phyloP scores from a whole-genome alignment of 192 early-diverging fungal genomes.

The Glomus cerebriforme region DNA sequence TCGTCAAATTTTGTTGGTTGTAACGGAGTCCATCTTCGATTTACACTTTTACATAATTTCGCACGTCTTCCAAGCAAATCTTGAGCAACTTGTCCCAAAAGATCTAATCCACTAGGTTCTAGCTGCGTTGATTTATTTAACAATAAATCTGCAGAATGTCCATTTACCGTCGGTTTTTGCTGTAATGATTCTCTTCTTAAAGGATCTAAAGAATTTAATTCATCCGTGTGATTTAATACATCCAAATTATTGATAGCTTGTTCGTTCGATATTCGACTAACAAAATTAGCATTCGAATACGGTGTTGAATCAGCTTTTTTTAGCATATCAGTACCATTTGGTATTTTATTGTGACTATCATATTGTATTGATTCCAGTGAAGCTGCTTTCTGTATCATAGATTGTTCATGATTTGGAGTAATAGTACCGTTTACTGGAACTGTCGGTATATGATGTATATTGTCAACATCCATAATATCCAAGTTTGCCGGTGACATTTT shows the following conservation, averaged over 20 bases:
- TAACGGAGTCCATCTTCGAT: not conserved
- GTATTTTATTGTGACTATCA: not conserved
- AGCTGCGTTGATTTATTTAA: not conserved
- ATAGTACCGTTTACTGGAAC: not conserved
- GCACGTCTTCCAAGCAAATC: not conserved
- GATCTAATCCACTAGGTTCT: not conserved
- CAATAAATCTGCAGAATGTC: not conserved
- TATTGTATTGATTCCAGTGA: not conserved
- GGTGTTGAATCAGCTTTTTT: not conserved
- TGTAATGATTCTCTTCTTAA: too few species aligned
- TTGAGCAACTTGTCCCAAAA: not conserved
- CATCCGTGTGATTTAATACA: not conserved
- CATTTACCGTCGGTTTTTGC: not conserved
- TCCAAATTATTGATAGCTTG: not conserved
- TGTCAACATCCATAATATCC: not conserved
- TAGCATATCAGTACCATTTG: not conserved
- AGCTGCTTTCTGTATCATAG: not conserved
- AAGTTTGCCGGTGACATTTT: not conserved
- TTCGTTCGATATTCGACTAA: not conserved
- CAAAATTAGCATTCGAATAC: not conserved
- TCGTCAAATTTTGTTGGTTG: not conserved
- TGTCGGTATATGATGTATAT: not conserved
- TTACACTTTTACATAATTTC: not conserved
- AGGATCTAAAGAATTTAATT: not conserved
- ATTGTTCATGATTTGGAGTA: not conserved